These are phyloP conservation scores for Cladosporium sphaerospermum DNA, from an alignment of 2,329 filamentous ascomycete species.

Conservation along the genomic window DNA sequence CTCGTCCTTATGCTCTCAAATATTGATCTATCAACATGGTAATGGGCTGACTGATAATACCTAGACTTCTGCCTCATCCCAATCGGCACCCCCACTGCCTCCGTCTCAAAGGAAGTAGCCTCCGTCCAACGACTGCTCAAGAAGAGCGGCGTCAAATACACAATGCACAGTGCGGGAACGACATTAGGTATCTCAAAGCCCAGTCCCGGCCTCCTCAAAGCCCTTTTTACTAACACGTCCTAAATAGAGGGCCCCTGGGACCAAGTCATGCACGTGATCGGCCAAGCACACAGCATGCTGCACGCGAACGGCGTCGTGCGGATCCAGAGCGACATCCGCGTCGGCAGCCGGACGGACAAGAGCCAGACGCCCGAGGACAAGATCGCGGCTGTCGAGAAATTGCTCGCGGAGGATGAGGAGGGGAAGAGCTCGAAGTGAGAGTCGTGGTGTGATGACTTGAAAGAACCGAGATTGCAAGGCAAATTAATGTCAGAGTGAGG, in stretches of 20 bases:
- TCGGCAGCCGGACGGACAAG: conserved; percentile 83
- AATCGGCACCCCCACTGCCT: conserved; percentile 51
- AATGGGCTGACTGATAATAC: neutral
- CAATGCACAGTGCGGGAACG: conserved; percentile 90
- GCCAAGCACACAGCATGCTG: conserved; percentile 71
- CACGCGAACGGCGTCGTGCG: conserved; percentile 71
- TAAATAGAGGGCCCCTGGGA: conserved; percentile 80
- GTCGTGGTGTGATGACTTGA: too few relatives aligned
- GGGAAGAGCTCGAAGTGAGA: conserved; percentile 3
- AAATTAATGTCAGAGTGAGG: too few relatives aligned
- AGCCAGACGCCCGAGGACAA: conserved; percentile 75
- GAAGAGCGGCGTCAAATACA: conserved; percentile 72
- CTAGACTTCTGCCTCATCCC: conserved; percentile 88
- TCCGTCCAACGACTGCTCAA: conserved; percentile 80
- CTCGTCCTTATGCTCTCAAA: too few relatives aligned
- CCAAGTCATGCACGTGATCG: conserved; percentile 74
- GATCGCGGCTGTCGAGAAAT: conserved; percentile 54
- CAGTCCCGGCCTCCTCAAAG: neutral
- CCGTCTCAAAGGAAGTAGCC: conserved; percentile 64
- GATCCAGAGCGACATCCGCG: conserved; percentile 82
- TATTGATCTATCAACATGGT: too few relatives aligned
- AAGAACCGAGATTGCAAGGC: too few relatives aligned
- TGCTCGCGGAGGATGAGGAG: conserved; percentile 38
- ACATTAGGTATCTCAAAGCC: conserved; percentile 66
- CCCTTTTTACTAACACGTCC: neutral